Evolutionary conservation across 2,329 filamentous ascomycete species (phyloP), one percentile per base, ranked within the genome.

Genomic region (Claviceps sp.): DNA sequence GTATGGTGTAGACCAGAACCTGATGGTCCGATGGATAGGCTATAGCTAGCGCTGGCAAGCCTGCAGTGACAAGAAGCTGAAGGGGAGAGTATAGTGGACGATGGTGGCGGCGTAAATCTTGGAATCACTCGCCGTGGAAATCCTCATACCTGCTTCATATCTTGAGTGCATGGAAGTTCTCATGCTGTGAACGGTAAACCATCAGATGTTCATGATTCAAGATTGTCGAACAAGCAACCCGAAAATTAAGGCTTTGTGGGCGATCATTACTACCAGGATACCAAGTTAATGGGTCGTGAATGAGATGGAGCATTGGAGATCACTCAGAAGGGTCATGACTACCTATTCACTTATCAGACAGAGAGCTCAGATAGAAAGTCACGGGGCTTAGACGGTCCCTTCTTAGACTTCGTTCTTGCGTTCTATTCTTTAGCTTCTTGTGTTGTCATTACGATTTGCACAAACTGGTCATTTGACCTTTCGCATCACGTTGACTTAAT

Each of bases 1-100:
- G 72, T 59, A 78, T 76, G 38, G 73, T 74, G 3, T 72, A 74
- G 0, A 75, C 71, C 55, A 77, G 67, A 53, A 76, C 75, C 9
- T 71, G 71, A 45, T 73, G 74, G 56, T n/a, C n/a, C n/a, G n/a
- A n/a, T n/a, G n/a, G n/a, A n/a, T n/a, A n/a, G n/a, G n/a, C n/a
- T n/a, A 78, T 76, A 7, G 72, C 73, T 0, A 71, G 73, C 2
- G 69, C 68, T 0, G 74, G 76, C 64, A 3, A 75, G 23, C 5
- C 23, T n/a, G 44, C 8, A 9, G n/a, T 26, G 23, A 20, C 26
- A 16, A 45, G 44, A 14, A n/a, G n/a, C n/a, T n/a, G n/a, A n/a
- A 17, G 44, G 16, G 16, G 5, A 39, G 38, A 7, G 38, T 16
- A 39, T 9, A 39, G 14, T 16, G 38, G 16, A 17, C 14, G 38